Conservation (phyloP, 2,329 filamentous ascomycete genomes). For the Alternaria rosae region DNA sequence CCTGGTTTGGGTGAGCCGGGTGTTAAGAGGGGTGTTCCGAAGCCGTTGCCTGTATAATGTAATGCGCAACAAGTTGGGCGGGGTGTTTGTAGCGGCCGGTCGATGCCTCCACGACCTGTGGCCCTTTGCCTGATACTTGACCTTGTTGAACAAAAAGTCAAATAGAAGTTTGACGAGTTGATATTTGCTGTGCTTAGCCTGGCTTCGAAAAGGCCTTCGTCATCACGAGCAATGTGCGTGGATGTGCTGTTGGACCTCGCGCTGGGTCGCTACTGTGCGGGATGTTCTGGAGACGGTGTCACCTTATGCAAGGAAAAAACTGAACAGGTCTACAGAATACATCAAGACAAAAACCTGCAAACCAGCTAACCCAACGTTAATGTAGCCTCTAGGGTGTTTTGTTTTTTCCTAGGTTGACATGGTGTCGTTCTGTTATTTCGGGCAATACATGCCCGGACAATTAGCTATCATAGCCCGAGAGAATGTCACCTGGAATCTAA, state of each 20-base stretch:
- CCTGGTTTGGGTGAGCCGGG: slow-evolving; percentile 15
- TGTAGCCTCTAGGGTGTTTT: too few species aligned
- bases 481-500: background rate
- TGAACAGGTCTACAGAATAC: too few species aligned
- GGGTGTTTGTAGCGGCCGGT: background rate
- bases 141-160: background rate
- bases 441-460: background rate
- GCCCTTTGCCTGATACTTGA: background rate
- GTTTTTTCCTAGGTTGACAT: too few species aligned
- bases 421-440: background rate
- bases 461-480: background rate
- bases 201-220: background rate
- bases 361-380: too few species aligned
- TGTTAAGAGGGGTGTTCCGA: slow-evolving; percentile 15
- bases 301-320: too few species aligned
- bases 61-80: background rate
- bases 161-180: background rate
- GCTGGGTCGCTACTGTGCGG: background rate
- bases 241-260: background rate
- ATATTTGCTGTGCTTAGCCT: background rate
- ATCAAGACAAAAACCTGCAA: too few species aligned
- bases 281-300: fast-evolving
- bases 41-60: slow-evolving; percentile 7
- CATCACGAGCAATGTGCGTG: background rate
- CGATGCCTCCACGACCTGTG: background rate